Conservation (phyloP, 2,329 filamentous ascomycete species). For the Epichloe uncinata region DNA sequence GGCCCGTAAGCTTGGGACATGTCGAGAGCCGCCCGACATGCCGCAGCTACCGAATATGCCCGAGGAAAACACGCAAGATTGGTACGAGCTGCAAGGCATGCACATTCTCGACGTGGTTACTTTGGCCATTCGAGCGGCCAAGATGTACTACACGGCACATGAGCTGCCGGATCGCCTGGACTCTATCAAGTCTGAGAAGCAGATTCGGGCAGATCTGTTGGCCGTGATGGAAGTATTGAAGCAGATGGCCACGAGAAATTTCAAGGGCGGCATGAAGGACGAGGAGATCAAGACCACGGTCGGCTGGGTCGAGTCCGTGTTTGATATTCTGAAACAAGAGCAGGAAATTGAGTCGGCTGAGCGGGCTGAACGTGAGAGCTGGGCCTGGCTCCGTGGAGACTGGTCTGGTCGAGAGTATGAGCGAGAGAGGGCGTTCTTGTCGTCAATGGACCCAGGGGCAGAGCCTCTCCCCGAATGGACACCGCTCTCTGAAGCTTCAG, state of each 20-base stretch:
- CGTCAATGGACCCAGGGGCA: slow-evolving; percentile 52
- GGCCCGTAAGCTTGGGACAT: slow-evolving; percentile 21
- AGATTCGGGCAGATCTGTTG: slow-evolving; percentile 72
- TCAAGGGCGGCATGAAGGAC: slow-evolving; percentile 65
- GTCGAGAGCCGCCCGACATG: slow-evolving; percentile 15
- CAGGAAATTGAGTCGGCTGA: slow-evolving; percentile 66
- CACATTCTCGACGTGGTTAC: slow-evolving; percentile 88
- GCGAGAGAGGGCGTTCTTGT: slow-evolving; percentile 69
- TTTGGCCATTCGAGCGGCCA: slow-evolving; percentile 86
- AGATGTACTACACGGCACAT: slow-evolving; percentile 91
- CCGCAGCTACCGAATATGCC: slow-evolving; percentile 25
- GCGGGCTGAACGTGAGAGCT: slow-evolving; percentile 52
- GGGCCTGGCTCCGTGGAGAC: slow-evolving; percentile 68
- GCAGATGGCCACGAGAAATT: slow-evolving; percentile 78
- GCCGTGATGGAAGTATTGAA: slow-evolving; percentile 83
- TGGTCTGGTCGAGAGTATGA: slow-evolving; percentile 66
- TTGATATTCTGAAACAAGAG: slow-evolving; percentile 63
- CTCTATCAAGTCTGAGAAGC: slow-evolving; percentile 74
- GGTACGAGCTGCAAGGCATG: slow-evolving; percentile 81
- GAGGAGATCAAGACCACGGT: slow-evolving; percentile 67
- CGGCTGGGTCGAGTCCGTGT: slow-evolving; percentile 68
- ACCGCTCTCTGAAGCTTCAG: slow-evolving; percentile 25
- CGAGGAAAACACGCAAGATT: slow-evolving; percentile 45
- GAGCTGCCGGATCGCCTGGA: slow-evolving; percentile 76
- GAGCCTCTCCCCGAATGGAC: slow-evolving; percentile 56